Evolutionary conservation across 306 rosid species (phyloP).

Genomic region (Casuarina equisetifolia): DNA sequence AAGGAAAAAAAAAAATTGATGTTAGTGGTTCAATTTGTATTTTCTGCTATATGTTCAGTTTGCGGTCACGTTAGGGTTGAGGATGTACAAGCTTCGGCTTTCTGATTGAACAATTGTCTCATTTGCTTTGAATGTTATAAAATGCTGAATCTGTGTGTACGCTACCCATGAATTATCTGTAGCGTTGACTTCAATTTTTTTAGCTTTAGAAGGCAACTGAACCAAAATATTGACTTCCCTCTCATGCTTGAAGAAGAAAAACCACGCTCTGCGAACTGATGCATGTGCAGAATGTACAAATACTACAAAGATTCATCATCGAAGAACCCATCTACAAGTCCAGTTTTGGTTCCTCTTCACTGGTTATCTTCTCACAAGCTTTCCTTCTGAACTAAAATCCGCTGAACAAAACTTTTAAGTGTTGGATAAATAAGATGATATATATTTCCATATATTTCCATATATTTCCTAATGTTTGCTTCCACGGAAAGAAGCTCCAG

Average conservation of each 20-base stretch:
- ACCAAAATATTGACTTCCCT: no score
- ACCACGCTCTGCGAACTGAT: background rate
- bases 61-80: background rate
- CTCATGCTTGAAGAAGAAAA: background rate
- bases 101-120: background rate
- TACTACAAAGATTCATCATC: background rate
- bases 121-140: background rate
- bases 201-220: background rate
- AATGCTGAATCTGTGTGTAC: no score
- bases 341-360: background rate
- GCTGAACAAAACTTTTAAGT: background rate
- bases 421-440: no score
- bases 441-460: no score
- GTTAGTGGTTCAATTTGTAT: constrained; percentile 13
- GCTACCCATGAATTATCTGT: background rate
- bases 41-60: background rate
- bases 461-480: no score
- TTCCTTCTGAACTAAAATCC: background rate
- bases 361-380: background rate
- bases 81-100: background rate
- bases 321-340: background rate
- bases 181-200: background rate
- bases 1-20: background rate
- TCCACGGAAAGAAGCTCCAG: no score
- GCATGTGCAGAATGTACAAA: background rate